A percentile compares a stretch with the other conserved stretches of the same genome.
phyloP scores from a whole-genome alignment of 2,329 filamentous ascomycete species.

The Scortechinia acanthostroma region DNA sequence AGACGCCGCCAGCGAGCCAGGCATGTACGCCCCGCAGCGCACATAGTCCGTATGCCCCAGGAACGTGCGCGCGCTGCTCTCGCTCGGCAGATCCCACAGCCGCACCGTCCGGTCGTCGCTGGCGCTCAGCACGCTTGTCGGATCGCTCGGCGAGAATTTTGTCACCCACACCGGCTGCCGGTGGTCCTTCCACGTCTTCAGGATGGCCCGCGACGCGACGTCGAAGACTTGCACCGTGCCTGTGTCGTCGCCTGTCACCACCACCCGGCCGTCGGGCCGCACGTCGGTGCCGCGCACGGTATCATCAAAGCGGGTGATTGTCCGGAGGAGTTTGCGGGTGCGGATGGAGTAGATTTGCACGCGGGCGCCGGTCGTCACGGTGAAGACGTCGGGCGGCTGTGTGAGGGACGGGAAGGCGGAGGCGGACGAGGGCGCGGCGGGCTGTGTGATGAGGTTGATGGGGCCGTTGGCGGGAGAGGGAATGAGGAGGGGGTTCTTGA shows the following conservation, averaged over 20 bases:
- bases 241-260: conserved; percentile 85
- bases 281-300: conserved; percentile 85
- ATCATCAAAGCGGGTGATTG: conserved; percentile 87
- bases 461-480: conserved; percentile 85
- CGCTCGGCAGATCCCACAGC: conserved; percentile 84
- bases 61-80: conserved; percentile 71
- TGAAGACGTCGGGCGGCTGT: conserved; percentile 64
- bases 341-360: conserved; percentile 90
- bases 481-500: conserved; percentile 83
- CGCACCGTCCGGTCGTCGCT: conserved; percentile 90
- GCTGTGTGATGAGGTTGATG: conserved; percentile 82
- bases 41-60: conserved; percentile 89
- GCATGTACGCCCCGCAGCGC: conserved; percentile 78
- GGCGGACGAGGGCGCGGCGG: conserved; percentile 33
- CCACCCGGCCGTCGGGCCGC: conserved; percentile 76
- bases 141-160: conserved; percentile 81
- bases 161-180: conserved; percentile 90
- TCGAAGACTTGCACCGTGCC: conserved; percentile 95
- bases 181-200: conserved; percentile 92
- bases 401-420: conserved; percentile 33
- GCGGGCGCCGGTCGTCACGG: conserved; percentile 86
- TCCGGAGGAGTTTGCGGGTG: conserved; percentile 86
- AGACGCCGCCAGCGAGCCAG: conserved; percentile 53
- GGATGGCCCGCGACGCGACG: conserved; percentile 76
- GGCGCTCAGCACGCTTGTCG: conserved; percentile 80